Evolutionary conservation across 2,329 filamentous ascomycete genomes (phyloP), one percentile per base, ranked within the genome.

Genomic region (Stagonosporopsis rhizophila): DNA sequence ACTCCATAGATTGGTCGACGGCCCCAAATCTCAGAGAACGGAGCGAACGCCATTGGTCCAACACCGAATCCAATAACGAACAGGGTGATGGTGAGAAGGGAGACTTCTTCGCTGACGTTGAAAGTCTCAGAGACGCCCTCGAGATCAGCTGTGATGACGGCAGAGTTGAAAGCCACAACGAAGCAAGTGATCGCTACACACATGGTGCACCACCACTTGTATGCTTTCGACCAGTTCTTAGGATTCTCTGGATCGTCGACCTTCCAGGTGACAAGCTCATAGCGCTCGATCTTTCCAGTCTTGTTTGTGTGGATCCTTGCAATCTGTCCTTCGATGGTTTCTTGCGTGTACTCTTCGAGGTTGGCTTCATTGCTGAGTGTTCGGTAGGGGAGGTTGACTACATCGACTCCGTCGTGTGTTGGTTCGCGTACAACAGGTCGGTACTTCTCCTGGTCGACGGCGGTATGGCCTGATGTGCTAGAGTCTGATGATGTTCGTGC

Each of bases 191-290:
- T 28, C 0, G 92, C 89, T 0, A 96, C 91, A 15, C 91, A 86
- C 88, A 96, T 92, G 22, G 92, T 96, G 70, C 86, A 88, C 67
- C 69, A 78, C 90, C 91, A 94, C 77, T 93, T 95, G 74, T 80
- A 89, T 1, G 77, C 79, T 74, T 91, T 92, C 53, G 83, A 86
- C 90, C 90, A 95, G 75, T 94, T 95, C 81, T 94, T 94, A 0
- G 91, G 91, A 68, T 94, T 94, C 61, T 88, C 89, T 0, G 85
- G 84, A 71, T 95, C 91, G 56, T 87, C 79, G 2, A 87, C 82
- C 4, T 81, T 84, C 70, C 95, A 96, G 0, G 88, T 89, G 30
- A 90, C 87, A 9, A 90, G 78, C 55, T 87, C 85, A 69, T 85
- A 87, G 58, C 72, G 62, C 53, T 78, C 71, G n/a, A 80, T 72